A percentile compares a stretch with the other conserved stretches of the same genome.
Conservation (phyloP, 2,329 filamentous ascomycete species). For the Sporothrix phasma region DNA sequence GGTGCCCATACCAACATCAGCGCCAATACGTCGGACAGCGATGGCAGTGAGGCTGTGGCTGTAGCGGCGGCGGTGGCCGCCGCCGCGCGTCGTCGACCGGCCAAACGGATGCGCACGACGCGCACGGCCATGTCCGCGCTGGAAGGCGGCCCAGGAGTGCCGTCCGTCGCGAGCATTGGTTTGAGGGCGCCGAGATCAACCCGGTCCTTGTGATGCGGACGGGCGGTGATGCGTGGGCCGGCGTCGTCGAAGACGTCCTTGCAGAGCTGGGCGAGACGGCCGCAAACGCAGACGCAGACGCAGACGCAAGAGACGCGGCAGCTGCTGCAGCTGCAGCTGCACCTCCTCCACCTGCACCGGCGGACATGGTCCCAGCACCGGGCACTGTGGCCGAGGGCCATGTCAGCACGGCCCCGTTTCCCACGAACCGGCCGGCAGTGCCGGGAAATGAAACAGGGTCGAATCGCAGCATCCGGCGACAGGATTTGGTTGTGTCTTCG, state of each 20-base stretch:
- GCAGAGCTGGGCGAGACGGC: conserved; percentile 1
- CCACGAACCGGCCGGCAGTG: background rate
- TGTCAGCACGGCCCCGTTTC: background rate
- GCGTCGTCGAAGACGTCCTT: conserved; percentile 7
- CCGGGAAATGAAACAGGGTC: background rate
- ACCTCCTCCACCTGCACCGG: background rate
- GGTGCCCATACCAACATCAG: too few relatives aligned
- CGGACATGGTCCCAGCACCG: background rate
- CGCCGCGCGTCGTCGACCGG: background rate
- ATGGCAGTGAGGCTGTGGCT: background rate
- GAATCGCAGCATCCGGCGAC: background rate
- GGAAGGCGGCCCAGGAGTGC: conserved; percentile 53
- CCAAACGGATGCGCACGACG: conserved; percentile 54
- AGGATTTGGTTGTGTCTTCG: background rate
- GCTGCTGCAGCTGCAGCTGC: background rate
- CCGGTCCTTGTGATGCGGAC: conserved; percentile 47
- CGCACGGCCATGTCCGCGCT: conserved; percentile 58
- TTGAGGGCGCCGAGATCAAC: conserved; percentile 44
- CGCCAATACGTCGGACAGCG: background rate
- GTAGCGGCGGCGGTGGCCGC: background rate
- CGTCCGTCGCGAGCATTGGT: conserved; percentile 59
- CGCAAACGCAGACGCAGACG: background rate
- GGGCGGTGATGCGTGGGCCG: conserved; percentile 28
- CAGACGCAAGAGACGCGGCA: background rate
- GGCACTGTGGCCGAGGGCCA: background rate